Percentiles rank a stretch among this genome's conserved stretches.
Evolutionary conservation across 116 monocot species (phyloP).

Genomic region (Zostera marina): DNA sequence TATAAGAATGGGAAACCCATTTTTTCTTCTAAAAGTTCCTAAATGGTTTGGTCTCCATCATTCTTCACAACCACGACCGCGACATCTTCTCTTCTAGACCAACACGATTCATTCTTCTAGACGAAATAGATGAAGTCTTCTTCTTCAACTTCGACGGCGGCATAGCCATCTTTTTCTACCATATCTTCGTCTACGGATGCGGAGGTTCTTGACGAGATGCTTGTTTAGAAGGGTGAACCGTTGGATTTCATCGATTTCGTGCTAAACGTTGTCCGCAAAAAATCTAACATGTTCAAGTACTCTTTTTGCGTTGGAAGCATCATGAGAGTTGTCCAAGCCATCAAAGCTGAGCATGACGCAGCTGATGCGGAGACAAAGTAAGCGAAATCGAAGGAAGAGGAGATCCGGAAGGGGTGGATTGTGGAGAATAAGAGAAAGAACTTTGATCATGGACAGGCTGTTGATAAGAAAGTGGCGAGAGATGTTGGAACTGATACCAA

Average conservation of each 20-base stretch:
- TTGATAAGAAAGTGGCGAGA: neutral
- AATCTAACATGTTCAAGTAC: slow-evolving; percentile 15
- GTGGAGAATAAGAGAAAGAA: neutral
- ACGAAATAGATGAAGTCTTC: too few species aligned
- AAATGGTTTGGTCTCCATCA: too few species aligned
- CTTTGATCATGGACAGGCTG: neutral
- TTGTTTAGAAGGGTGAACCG: slow-evolving; percentile 5
- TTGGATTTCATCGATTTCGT: slow-evolving; percentile 12
- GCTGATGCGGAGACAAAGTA: neutral
- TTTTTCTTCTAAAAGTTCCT: too few species aligned
- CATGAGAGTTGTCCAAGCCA: slow-evolving; percentile 5
- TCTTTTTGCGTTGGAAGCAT: slow-evolving; percentile 3
- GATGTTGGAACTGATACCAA: neutral
- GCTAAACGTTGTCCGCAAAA: slow-evolving; percentile 14
- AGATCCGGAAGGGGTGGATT: neutral
- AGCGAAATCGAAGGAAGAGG: neutral
- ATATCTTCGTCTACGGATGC: too few species aligned
- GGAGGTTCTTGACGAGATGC: neutral
- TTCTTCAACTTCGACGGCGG: too few species aligned
- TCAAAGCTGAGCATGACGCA: slow-evolving; percentile 7
- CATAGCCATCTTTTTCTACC: too few species aligned
- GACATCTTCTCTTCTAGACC: too few species aligned
- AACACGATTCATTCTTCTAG: too few species aligned
- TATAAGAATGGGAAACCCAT: too few species aligned
- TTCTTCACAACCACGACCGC: too few species aligned